Evolutionary conservation across 176 grass and related monocot species (phyloP), one percentile per base, ranked within the genome.

Genomic region (Carex littledalei): DNA sequence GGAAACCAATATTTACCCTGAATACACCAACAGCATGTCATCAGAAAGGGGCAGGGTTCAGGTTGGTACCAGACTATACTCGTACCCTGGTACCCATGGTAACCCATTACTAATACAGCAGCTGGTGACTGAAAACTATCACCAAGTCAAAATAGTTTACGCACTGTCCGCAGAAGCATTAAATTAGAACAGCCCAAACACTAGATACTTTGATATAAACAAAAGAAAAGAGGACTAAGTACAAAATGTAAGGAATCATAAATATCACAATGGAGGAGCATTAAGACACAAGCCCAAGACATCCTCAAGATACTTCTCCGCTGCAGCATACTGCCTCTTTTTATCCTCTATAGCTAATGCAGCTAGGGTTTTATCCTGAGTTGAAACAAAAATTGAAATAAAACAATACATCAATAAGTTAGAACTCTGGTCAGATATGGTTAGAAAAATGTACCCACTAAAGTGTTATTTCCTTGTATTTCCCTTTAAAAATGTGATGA

Each of bases 261-360:
- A 70, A 84, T 71, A 89, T 92, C 82, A 99, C 78, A 91, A 86
- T 54, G 89, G 84, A 50, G 90, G 86, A 26, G 86, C 89, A 24
- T 87, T 94, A 89, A 95, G 88, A 81, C 93, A 93, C 80, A 93
- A 93, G 86, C 94, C 89, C 84, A 99, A 78, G 63, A 99, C 93
- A 63, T 99, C 93, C 90, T 99, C 96, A 60, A 99, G 87, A 73
- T 99, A 99, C 87, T 99, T 99, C 90, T 99, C 96, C 8, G 93
- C 93, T 83, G 96, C 96, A 29, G 96, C 91, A 87, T 94, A 95
- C 81, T 99, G 93, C 82, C 93, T 91, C 84, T 89, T 99, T 84
- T 94, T 99, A 58, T 99, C 96, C 86, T 99, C 96, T 87, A 99
- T 99, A 86, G 96, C 91, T 84, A 99, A 87, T 64, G 93, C 96